Percentiles rank a stretch among this genome's conserved stretches.
Evolutionary conservation across 2,329 filamentous ascomycete genomes (phyloP).

Genomic region (Aspergillus pseudoviridinutans): DNA sequence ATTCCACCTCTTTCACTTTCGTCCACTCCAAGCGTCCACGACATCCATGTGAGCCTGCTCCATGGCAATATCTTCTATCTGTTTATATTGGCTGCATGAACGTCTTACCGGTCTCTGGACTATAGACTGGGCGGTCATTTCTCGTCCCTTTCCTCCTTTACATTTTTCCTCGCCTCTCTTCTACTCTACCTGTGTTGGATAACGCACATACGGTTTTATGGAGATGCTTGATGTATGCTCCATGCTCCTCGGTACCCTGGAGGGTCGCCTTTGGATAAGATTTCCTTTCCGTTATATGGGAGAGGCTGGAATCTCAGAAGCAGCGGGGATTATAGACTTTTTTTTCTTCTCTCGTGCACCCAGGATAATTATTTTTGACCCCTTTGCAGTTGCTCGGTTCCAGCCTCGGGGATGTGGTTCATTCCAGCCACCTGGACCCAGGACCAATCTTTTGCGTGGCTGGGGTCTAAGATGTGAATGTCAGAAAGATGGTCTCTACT

Average conservation of each 20-base stretch:
- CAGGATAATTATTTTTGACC: neutral
- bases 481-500: neutral
- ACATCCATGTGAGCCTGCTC: slow-evolving; percentile 13
- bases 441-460: neutral
- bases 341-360: neutral
- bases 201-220: slow-evolving; percentile 9
- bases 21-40: slow-evolving; percentile 1
- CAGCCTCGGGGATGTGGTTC: neutral
- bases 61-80: slow-evolving; percentile 13
- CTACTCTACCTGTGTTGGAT: slow-evolving; percentile 7
- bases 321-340: neutral
- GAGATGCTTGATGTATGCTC: slow-evolving; percentile 20
- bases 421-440: neutral
- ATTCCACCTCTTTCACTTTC: slow-evolving; percentile 2
- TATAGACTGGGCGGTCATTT: slow-evolving; percentile 5
- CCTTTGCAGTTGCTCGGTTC: neutral
- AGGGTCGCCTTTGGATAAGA: neutral
- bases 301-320: neutral
- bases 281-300: neutral
- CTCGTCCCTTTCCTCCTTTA: slow-evolving; percentile 2
- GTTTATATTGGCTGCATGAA: slow-evolving; percentile 17
- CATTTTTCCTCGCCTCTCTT: slow-evolving; percentile 1
- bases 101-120: slow-evolving; percentile 8
- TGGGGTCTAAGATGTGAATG: neutral
- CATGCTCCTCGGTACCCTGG: slow-evolving; percentile 7